Evolutionary conservation across 371 early-diverging fungal genomes (phyloP).

Genomic region (Syncephalastrum contaminatum): DNA sequence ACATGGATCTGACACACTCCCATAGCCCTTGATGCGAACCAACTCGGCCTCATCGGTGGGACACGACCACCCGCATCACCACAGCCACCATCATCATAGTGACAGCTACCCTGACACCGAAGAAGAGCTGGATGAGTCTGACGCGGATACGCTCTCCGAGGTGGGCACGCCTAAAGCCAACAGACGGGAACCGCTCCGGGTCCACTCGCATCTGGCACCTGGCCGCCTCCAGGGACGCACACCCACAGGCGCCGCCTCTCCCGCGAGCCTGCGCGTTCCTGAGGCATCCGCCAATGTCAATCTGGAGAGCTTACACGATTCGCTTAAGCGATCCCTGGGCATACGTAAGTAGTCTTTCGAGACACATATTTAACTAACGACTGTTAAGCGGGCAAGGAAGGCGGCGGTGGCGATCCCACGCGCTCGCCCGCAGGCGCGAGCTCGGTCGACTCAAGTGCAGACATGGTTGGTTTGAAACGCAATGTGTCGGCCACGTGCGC

Average conservation of each 20-base stretch:
- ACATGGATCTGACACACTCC: neutral
- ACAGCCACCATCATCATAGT: slow-evolving; percentile 19
- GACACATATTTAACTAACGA: no score
- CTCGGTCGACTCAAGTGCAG: slow-evolving; percentile 12
- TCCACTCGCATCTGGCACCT: neutral
- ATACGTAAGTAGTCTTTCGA: slow-evolving; percentile 19
- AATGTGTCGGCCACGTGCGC: slow-evolving; percentile 46
- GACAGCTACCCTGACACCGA: slow-evolving; percentile 58
- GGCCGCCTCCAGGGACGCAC: slow-evolving; percentile 14
- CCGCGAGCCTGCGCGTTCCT: slow-evolving; percentile 27
- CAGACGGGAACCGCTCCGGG: no score
- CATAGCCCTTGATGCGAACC: slow-evolving; percentile 26
- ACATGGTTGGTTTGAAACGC: slow-evolving; percentile 28
- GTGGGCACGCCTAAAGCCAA: no score
- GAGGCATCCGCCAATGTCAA: slow-evolving; percentile 25
- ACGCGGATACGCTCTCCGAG: slow-evolving; percentile 18
- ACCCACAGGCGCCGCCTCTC: slow-evolving; percentile 19
- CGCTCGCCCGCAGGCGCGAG: slow-evolving; percentile 22
- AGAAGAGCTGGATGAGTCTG: slow-evolving; percentile 47
- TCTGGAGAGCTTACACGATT: slow-evolving; percentile 45
- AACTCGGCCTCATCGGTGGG: slow-evolving; percentile 31
- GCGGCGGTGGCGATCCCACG: slow-evolving; percentile 7
- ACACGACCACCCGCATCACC: slow-evolving; percentile 4
- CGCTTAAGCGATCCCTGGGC: slow-evolving; percentile 34
- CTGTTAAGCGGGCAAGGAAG: no score